A percentile compares a stretch with the other conserved stretches of the same genome.
These are phyloP conservation scores for Raffaelea ambrosiae DNA, from an alignment of 2,329 filamentous ascomycete genomes.

Conservation along the genomic window DNA sequence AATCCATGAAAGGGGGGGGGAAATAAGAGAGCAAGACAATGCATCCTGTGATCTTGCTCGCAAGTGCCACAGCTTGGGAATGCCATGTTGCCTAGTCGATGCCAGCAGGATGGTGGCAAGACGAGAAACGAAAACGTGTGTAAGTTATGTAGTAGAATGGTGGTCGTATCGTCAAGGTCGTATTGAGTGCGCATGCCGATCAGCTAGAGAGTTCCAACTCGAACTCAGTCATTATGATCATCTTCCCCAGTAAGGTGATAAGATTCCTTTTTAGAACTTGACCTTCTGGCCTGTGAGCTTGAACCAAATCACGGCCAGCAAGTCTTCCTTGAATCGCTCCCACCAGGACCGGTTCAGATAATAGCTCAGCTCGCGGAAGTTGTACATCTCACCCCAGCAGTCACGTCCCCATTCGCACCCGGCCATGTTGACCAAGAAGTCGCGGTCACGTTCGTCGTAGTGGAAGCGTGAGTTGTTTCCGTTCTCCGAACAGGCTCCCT, in stretches of 20 bases:
- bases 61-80: too few species aligned
- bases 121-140: too few species aligned
- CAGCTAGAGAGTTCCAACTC: too few species aligned
- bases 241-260: too few species aligned
- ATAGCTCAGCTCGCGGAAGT: slow-evolving; percentile 86
- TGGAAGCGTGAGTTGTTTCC: slow-evolving; percentile 70
- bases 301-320: slow-evolving; percentile 52
- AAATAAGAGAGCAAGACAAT: too few species aligned
- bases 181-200: too few species aligned
- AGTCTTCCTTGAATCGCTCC: slow-evolving; percentile 66
- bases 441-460: slow-evolving; percentile 75
- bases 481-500: slow-evolving; percentile 76
- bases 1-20: too few species aligned
- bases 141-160: too few species aligned
- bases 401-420: slow-evolving; percentile 95
- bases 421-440: slow-evolving; percentile 97
- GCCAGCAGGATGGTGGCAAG: too few species aligned
- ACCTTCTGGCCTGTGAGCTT: slow-evolving; percentile 55
- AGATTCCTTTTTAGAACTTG: slow-evolving; percentile 36
- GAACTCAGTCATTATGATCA: not conserved
- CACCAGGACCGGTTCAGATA: slow-evolving; percentile 76
- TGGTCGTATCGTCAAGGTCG: too few species aligned
- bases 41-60: too few species aligned
- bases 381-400: slow-evolving; percentile 97
- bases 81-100: too few species aligned